Evolutionary conservation across 2,329 filamentous ascomycete species (phyloP).

Genomic region (Neospermospora avenae): DNA sequence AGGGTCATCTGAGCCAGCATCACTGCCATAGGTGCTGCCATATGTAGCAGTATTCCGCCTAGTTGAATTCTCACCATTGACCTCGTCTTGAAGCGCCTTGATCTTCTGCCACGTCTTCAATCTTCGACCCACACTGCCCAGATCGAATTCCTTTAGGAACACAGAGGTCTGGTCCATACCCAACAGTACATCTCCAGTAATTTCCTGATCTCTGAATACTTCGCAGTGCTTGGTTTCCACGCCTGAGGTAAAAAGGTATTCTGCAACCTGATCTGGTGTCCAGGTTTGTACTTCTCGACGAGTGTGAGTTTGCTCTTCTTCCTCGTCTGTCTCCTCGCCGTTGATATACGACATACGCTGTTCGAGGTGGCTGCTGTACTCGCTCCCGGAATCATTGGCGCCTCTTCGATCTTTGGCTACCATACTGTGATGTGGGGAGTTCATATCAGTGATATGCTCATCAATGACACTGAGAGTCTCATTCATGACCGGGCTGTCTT

Average conservation of each 20-base stretch:
- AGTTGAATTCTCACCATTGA: constrained; percentile 52
- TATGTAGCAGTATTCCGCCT: constrained; percentile 54
- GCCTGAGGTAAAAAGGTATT: constrained; percentile 80
- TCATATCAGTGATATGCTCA: constrained; percentile 90
- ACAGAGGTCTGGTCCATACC: constrained; percentile 95
- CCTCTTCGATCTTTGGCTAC: constrained; percentile 48
- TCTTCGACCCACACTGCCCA: constrained; percentile 84
- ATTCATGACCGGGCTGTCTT: constrained; percentile 79
- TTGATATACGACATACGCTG: constrained; percentile 86
- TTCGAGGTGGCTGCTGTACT: constrained; percentile 78
- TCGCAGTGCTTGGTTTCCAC: constrained; percentile 90
- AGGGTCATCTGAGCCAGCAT: constrained; percentile 54
- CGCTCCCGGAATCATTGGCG: constrained; percentile 77
- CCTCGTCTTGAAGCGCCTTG: constrained; percentile 84
- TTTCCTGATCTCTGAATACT: constrained; percentile 93
- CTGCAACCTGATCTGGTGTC: constrained; percentile 78
- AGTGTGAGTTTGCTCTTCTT: constrained; percentile 70
- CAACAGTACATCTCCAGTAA: constrained; percentile 86
- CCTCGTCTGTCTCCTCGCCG: constrained; percentile 92
- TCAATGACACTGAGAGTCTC: constrained; percentile 95
- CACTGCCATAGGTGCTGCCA: constrained; percentile 57
- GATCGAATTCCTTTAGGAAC: constrained; percentile 91
- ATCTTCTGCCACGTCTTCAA: constrained; percentile 97
- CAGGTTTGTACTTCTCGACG: constrained; percentile 74
- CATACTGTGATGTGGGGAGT: constrained; percentile 44